Conservation (phyloP, 129 eudicot genomes). For the Artemisia tridentata region DNA sequence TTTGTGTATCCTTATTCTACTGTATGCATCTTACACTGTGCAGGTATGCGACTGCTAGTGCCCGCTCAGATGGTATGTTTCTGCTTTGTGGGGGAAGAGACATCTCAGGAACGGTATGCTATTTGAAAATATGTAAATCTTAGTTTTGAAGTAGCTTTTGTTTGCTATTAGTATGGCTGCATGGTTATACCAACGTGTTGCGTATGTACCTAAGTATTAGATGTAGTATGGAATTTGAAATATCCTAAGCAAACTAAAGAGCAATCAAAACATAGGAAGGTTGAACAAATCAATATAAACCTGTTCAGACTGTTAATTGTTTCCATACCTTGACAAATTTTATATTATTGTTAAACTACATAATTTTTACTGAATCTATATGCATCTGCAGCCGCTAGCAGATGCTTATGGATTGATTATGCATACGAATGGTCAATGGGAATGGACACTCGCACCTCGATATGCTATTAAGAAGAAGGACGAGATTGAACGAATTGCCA, state of each 20-base stretch:
- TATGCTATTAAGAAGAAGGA: too few relatives aligned
- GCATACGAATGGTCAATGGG: conserved; percentile 98
- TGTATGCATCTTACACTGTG: conserved; percentile 25
- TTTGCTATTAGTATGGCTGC: background rate
- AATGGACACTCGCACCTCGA: conserved; percentile 99
- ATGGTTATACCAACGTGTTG: background rate
- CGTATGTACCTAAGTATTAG: background rate
- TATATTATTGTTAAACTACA: background rate
- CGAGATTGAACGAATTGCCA: too few relatives aligned
- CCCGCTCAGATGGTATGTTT: conserved; percentile 97
- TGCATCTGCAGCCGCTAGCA: conserved; percentile 71
- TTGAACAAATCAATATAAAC: background rate
- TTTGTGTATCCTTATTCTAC: background rate
- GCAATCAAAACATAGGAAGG: background rate
- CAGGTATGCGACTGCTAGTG: conserved; percentile 98
- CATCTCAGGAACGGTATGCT: conserved; percentile 73
- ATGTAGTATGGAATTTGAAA: background rate
- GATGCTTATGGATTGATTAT: conserved; percentile 97
- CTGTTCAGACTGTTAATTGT: conserved; percentile 11
- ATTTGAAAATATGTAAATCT: background rate
- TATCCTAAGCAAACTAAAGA: background rate
- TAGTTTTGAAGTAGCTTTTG: background rate
- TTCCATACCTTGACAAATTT: background rate
- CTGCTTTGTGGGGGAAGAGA: conserved; percentile 99
- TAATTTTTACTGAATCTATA: conserved; percentile 17